phyloP scores from a whole-genome alignment of 176 grass and related monocot species.

The Carex pumila region DNA sequence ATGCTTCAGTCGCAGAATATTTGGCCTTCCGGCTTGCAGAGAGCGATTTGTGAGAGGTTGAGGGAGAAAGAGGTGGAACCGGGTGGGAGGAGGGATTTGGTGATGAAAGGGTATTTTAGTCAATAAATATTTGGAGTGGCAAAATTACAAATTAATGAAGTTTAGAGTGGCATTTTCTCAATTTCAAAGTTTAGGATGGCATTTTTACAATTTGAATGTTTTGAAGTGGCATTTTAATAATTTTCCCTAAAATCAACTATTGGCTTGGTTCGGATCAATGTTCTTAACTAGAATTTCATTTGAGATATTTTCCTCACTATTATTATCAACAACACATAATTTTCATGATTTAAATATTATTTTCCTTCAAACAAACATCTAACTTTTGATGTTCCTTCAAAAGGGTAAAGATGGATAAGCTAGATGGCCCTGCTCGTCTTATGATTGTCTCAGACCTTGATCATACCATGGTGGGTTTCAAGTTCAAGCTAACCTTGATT shows the following conservation, averaged over 20 bases:
- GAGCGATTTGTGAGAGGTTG: slow-evolving; percentile 24
- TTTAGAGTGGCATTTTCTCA: no score
- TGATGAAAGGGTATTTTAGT: no score
- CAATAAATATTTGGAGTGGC: no score
- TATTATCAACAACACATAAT: not conserved
- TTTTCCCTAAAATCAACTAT: not conserved
- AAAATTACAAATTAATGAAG: no score
- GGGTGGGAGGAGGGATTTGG: no score
- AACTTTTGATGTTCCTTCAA: not conserved
- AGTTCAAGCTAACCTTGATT: not conserved
- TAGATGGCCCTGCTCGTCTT: slow-evolving; percentile 65
- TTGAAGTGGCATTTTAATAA: no score
- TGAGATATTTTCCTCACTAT: not conserved
- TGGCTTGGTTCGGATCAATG: not conserved
- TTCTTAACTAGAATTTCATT: not conserved
- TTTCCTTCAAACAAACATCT: not conserved
- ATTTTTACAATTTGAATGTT: not conserved
- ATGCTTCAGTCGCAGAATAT: slow-evolving; percentile 30
- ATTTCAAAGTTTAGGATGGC: not conserved
- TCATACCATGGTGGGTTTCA: slow-evolving; percentile 67
- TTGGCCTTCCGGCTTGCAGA: slow-evolving; percentile 31
- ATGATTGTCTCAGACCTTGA: slow-evolving; percentile 98
- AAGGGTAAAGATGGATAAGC: slow-evolving; percentile 60
- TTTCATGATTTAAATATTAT: not conserved
- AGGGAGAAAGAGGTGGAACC: no score